phyloP scores from a whole-genome alignment of 164 flowering plant genomes.

The Liriodendron chinense region DNA sequence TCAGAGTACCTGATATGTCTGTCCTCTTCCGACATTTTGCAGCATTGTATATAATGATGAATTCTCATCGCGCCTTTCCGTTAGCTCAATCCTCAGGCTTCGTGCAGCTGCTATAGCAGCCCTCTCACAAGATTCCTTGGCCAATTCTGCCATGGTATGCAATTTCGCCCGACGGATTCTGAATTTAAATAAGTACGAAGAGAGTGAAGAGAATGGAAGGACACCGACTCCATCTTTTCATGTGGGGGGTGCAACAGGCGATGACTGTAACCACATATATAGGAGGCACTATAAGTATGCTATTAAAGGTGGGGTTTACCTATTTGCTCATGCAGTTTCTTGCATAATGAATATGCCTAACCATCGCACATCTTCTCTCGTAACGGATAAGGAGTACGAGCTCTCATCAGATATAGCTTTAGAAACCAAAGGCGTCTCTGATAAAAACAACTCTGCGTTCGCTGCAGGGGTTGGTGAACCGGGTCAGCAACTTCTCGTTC shows the following conservation, averaged over 20 bases:
- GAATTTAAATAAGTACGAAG: constrained; percentile 28
- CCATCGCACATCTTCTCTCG: not conserved
- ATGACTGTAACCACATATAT: constrained; percentile 13
- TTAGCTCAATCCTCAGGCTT: constrained; percentile 68
- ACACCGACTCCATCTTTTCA: constrained; percentile 17
- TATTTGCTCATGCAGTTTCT: constrained; percentile 20
- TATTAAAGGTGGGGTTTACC: constrained; percentile 20
- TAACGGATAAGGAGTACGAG: constrained; percentile 6
- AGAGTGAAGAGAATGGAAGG: constrained; percentile 16
- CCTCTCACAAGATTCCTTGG: constrained; percentile 49
- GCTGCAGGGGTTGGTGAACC: constrained; percentile 36
- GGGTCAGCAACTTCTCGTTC: constrained; percentile 22
- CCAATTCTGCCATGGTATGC: constrained; percentile 50
- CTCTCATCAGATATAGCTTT: constrained; percentile 10
- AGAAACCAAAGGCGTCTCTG: constrained; percentile 6
- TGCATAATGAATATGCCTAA: constrained; percentile 20
- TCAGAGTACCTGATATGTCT: constrained; percentile 1
- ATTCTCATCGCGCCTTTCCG: constrained; percentile 82
- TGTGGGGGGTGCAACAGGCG: constrained; percentile 15
- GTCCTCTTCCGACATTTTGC: constrained; percentile 21
- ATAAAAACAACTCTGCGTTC: constrained; percentile 10
- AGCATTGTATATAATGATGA: constrained; percentile 74
- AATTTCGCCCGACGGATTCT: constrained; percentile 62
- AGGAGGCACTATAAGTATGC: constrained; percentile 16
- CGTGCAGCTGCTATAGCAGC: constrained; percentile 72